Evolutionary conservation across 2,329 filamentous ascomycete genomes (phyloP).

Genomic region (Phialocephala sp.): DNA sequence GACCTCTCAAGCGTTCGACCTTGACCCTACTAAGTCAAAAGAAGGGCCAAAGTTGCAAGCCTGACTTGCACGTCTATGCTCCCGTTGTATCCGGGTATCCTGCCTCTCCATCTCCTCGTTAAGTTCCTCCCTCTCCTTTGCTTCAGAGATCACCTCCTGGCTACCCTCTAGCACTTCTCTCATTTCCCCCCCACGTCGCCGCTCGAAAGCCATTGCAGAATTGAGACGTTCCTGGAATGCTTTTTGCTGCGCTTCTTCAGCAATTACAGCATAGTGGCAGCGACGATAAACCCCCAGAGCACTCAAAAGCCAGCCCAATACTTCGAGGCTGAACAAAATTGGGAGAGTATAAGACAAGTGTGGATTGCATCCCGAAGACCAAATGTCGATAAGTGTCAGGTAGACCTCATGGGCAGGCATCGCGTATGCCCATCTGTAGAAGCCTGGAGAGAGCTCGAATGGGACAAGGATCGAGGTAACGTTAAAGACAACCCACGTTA

Average conservation of each 20-base stretch:
- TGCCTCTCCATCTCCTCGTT: constrained; percentile 30
- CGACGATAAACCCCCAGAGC: constrained; percentile 41
- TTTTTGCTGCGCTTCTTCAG: constrained; percentile 35
- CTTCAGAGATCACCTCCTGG: background rate
- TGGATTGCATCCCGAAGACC: constrained; percentile 50
- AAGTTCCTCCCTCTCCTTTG: constrained; percentile 25
- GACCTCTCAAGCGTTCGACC: constrained; percentile 48
- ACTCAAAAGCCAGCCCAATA: constrained; percentile 34
- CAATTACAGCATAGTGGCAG: constrained; percentile 42
- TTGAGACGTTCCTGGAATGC: constrained; percentile 39
- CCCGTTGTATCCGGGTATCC: constrained; percentile 17
- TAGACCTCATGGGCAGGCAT: constrained; percentile 67
- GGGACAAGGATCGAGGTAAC: constrained; percentile 65
- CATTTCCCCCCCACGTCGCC: constrained; percentile 26
- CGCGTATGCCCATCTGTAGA: constrained; percentile 67
- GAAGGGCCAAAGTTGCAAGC: constrained; percentile 33
- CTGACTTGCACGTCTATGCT: constrained; percentile 21
- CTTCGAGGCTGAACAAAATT: constrained; percentile 49
- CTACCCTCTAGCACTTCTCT: constrained; percentile 13
- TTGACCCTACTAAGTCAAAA: constrained; percentile 24
- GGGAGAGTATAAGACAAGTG: constrained; percentile 48
- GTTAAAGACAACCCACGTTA: constrained; percentile 70
- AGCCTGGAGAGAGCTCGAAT: constrained; percentile 61
- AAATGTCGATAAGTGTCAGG: constrained; percentile 48
- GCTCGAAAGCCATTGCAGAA: constrained; percentile 39